These are phyloP conservation scores for Trametes villosa DNA, from an alignment of 768 basidiomycete species.

Conservation along the genomic window DNA sequence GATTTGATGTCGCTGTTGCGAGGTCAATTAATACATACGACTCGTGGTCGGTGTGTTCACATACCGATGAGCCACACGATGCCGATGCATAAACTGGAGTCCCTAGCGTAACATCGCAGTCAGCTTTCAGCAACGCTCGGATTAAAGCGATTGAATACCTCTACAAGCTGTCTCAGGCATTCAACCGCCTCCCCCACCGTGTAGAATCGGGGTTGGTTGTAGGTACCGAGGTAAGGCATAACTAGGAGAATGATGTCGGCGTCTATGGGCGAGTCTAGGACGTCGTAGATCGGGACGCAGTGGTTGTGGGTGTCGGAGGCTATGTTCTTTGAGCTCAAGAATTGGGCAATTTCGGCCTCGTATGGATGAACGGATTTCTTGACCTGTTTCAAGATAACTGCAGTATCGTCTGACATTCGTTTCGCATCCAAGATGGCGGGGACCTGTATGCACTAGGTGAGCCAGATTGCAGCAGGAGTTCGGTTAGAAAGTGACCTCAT, in stretches of 20 bases:
- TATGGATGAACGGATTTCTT: constrained; percentile 20
- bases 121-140: no score
- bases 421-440: constrained; percentile 28
- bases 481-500: neutral
- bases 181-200: constrained; percentile 42
- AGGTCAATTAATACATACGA: neutral
- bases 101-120: no score
- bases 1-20: constrained; percentile 18
- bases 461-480: no score
- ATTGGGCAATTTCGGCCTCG: constrained; percentile 33
- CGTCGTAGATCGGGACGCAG: constrained; percentile 29
- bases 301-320: constrained; percentile 33
- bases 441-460: neutral
- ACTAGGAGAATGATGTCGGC: constrained; percentile 33
- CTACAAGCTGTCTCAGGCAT: constrained; percentile 39
- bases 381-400: constrained; percentile 29
- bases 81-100: constrained; percentile 42
- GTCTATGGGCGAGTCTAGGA: constrained; percentile 21
- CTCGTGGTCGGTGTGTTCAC: neutral
- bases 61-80: constrained; percentile 44
- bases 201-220: constrained; percentile 36
- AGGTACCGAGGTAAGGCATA: constrained; percentile 37
- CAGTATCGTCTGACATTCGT: constrained; percentile 24
- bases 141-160: no score
- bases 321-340: constrained; percentile 29